Percentiles rank a stretch among this genome's conserved stretches.
Conservation (phyloP, 176 grass and related monocot genomes). For the Tillandsia fasciculata region DNA sequence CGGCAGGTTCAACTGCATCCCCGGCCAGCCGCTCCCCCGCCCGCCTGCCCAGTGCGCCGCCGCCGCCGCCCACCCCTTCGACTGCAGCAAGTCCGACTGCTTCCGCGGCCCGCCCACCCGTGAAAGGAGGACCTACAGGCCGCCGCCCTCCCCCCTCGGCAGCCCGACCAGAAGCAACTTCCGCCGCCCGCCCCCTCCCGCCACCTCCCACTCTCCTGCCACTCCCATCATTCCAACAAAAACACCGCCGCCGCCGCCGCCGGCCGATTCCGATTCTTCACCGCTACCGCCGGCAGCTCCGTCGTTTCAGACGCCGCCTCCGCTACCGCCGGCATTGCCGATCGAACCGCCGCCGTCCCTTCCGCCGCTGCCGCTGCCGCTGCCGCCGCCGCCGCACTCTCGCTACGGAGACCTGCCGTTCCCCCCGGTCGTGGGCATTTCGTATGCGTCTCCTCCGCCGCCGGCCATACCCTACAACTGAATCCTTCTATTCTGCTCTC, state of each 20-base stretch:
- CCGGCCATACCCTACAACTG: constrained; percentile 15
- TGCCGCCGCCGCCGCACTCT: background rate
- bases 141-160: constrained; percentile 7
- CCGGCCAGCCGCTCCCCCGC: constrained; percentile 34
- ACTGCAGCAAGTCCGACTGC: constrained; percentile 76
- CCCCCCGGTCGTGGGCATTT: constrained; percentile 3
- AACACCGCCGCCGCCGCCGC: constrained; percentile 29
- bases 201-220: background rate
- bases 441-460: constrained; percentile 20
- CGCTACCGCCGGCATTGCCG: constrained; percentile 4
- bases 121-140: background rate
- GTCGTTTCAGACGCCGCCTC: constrained; percentile 28
- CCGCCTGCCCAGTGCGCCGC: constrained; percentile 37
- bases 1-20: constrained; percentile 59
- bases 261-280: constrained; percentile 10
- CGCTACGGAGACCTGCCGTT: background rate
- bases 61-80: constrained; percentile 41
- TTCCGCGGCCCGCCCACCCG: constrained; percentile 1
- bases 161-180: constrained; percentile 14
- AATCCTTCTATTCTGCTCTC: background rate
- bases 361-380: background rate
- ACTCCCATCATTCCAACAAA: background rate
- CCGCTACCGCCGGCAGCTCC: constrained; percentile 25
- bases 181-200: constrained; percentile 9
- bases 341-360: constrained; percentile 17